phyloP scores from a whole-genome alignment of 176 grass and related monocot genomes.

The Zoysia pacifica region DNA sequence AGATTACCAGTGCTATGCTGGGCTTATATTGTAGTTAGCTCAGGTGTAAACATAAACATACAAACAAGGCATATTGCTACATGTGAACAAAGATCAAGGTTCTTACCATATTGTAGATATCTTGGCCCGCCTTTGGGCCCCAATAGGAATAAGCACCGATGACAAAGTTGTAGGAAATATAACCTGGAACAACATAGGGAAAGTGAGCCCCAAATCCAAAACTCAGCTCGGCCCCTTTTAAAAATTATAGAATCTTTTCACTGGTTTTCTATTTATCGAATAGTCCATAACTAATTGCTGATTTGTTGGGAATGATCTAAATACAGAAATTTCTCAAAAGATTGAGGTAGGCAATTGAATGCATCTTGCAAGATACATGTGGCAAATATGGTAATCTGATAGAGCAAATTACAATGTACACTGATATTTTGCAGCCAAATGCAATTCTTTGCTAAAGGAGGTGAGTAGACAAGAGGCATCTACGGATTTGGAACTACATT shows the following conservation, averaged over 20 bases:
- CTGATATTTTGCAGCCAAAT: not conserved
- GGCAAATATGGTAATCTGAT: constrained; percentile 5
- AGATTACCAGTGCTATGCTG: constrained; percentile 20
- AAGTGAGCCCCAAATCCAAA: constrained; percentile 18
- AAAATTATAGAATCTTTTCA: too few relatives aligned
- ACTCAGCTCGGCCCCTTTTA: too few relatives aligned
- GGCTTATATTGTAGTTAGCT: not conserved
- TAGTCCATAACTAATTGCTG: not conserved
- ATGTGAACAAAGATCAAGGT: constrained; percentile 22
- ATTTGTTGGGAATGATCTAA: not conserved
- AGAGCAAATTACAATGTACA: constrained; percentile 1
- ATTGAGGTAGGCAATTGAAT: not conserved
- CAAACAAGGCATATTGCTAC: not conserved
- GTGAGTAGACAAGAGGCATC: not conserved
- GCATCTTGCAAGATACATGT: constrained; percentile 25
- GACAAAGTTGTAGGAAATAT: constrained; percentile 94
- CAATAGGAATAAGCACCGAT: constrained; percentile 99
- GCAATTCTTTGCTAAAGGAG: not conserved
- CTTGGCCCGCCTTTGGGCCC: constrained; percentile 92
- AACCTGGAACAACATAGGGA: constrained; percentile 54
- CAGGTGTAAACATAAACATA: constrained; percentile 8
- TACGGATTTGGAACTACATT: not conserved
- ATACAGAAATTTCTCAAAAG: not conserved
- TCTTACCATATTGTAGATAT: constrained; percentile 96
- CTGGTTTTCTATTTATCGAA: not conserved